Evolutionary conservation across 768 basidiomycete genomes (phyloP).

Genomic region (Phlebiopsis gigantea): DNA sequence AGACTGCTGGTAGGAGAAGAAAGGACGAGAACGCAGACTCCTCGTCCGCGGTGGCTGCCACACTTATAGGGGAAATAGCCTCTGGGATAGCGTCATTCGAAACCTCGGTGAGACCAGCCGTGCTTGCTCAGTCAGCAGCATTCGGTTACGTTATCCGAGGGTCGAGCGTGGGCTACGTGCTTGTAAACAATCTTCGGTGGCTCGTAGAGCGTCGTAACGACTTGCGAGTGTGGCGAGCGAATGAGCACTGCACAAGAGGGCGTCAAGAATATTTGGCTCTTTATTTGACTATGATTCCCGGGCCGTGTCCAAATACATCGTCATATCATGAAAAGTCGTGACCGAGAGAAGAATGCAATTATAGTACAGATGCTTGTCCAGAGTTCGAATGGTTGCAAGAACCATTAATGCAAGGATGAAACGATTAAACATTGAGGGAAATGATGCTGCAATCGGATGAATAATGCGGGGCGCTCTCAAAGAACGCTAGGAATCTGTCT

Average conservation of each 20-base stretch:
- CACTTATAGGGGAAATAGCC: slow-evolving; percentile 1
- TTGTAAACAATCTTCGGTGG: background rate
- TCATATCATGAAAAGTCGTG: background rate
- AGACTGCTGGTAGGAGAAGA: background rate
- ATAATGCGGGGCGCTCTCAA: slow-evolving; percentile 13
- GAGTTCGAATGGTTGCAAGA: background rate
- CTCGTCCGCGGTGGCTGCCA: background rate
- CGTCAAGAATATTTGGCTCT: too few relatives aligned
- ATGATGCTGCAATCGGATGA: background rate
- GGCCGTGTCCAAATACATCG: background rate
- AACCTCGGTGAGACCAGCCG: slow-evolving; percentile 2
- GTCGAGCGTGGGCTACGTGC: background rate
- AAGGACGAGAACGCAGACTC: background rate
- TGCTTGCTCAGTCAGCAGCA: background rate
- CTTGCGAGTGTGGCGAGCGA: background rate
- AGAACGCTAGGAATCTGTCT: slow-evolving; percentile 29
- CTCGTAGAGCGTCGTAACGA: background rate
- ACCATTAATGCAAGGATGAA: background rate
- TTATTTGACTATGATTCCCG: background rate
- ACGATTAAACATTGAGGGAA: background rate
- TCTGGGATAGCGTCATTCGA: slow-evolving; percentile 10
- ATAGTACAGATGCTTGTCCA: slow-evolving; percentile 2
- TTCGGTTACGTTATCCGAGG: background rate
- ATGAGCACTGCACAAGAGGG: too few relatives aligned
- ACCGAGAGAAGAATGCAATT: background rate